phyloP scores from a whole-genome alignment of 352 stramenopile genomes.

The Phytophthora kernoviae region DNA sequence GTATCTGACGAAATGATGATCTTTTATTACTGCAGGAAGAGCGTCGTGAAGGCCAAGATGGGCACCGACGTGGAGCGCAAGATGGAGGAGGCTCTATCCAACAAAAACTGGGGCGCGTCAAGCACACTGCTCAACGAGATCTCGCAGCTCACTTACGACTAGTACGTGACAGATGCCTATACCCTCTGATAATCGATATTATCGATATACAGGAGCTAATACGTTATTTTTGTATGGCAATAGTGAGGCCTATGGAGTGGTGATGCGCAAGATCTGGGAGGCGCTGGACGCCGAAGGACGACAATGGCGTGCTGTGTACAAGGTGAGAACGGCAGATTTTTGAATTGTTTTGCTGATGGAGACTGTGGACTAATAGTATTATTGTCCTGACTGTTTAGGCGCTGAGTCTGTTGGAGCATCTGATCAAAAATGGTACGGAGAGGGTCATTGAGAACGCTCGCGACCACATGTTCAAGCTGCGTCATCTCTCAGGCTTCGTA shows the following conservation, averaged over 20 bases:
- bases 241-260: conserved; percentile 87
- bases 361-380: background rate
- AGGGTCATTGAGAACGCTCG: conserved; percentile 97
- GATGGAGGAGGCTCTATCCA: conserved; percentile 96
- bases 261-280: conserved; percentile 97
- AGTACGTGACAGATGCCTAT: conserved; percentile 50
- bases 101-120: conserved; percentile 99
- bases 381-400: conserved; percentile 30
- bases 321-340: conserved; percentile 39
- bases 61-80: conserved; percentile 88
- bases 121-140: conserved; percentile 98
- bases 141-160: conserved; percentile 97
- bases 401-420: conserved; percentile 95
- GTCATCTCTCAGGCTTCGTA: conserved; percentile 89
- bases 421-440: conserved; percentile 98
- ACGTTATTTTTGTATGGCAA: conserved; percentile 16
- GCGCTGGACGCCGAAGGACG: conserved; percentile 86
- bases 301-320: conserved; percentile 98
- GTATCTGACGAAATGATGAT: background rate
- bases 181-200: background rate
- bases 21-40: conserved; percentile 61
- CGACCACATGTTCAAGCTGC: conserved; percentile 94
- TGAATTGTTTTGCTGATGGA: background rate
- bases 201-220: background rate
- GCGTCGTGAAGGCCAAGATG: conserved; percentile 85